phyloP scores from a whole-genome alignment of 2,329 filamentous ascomycete species.

The Sphaerostilbella broomeana region DNA sequence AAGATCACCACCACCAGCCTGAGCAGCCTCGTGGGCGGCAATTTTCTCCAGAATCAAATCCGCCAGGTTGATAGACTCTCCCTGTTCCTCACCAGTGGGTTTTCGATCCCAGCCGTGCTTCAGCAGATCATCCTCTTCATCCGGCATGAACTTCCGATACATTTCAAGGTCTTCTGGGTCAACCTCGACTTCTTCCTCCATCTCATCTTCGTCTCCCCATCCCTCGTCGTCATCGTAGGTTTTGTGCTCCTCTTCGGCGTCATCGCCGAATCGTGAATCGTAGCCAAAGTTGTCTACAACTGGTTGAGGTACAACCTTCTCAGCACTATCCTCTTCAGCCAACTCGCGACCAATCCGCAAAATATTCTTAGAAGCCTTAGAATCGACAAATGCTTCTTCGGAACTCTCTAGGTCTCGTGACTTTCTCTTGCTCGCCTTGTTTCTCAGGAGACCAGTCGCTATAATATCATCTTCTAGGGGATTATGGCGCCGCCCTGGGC shows the following conservation, averaged over 20 bases:
- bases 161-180: constrained; percentile 83
- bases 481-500: constrained; percentile 68
- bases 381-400: constrained; percentile 71
- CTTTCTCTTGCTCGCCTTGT: constrained; percentile 66
- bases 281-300: constrained; percentile 63
- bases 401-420: constrained; percentile 55
- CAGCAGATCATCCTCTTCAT: constrained; percentile 64
- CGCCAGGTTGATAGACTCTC: constrained; percentile 69
- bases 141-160: constrained; percentile 83
- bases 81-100: constrained; percentile 39
- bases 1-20: constrained; percentile 36
- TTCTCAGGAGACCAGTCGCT: constrained; percentile 62
- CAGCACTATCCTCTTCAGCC: constrained; percentile 64
- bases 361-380: constrained; percentile 83
- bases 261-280: constrained; percentile 63
- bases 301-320: constrained; percentile 34
- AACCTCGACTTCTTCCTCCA: constrained; percentile 67
- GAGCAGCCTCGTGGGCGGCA: constrained; percentile 74
- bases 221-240: constrained; percentile 52
- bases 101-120: constrained; percentile 54
- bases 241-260: constrained; percentile 39
- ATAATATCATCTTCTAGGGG: constrained; percentile 84
- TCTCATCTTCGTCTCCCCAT: constrained; percentile 74
- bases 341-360: constrained; percentile 83
- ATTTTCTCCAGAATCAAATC: constrained; percentile 94